phyloP scores from a whole-genome alignment of 495 filamentous ascomycete genomes.

The Podospora sp. region DNA sequence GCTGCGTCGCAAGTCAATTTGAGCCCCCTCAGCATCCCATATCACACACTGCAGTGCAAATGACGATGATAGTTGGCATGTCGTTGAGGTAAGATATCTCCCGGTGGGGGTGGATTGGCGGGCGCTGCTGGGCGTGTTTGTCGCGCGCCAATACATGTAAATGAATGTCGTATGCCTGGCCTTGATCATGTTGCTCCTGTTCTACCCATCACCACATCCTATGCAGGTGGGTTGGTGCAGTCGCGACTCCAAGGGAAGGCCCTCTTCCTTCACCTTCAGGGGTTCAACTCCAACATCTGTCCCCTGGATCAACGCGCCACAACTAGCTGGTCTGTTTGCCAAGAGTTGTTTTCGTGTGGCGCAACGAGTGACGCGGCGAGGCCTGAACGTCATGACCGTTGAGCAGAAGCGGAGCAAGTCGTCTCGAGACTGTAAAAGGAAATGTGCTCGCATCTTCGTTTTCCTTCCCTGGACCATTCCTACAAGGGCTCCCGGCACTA shows the following conservation, averaged over 20 bases:
- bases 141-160: conserved; percentile 60
- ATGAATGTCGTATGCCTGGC: conserved; percentile 59
- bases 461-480: no score
- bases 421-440: conserved; percentile 66
- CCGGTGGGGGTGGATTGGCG: conserved; percentile 54
- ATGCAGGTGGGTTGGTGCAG: conserved; percentile 67
- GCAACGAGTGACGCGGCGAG: conserved; percentile 50
- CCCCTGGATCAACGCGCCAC: conserved; percentile 67
- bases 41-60: no score
- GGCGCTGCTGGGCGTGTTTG: conserved; percentile 48
- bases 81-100: conserved; percentile 50
- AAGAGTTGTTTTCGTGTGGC: conserved; percentile 66
- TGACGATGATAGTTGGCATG: conserved; percentile 49
- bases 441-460: no score
- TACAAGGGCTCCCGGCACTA: no score
- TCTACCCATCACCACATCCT: conserved; percentile 57
- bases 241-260: conserved; percentile 67
- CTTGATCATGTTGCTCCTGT: conserved; percentile 57
- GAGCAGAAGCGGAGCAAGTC: conserved; percentile 63
- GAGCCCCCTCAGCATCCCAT: conserved; percentile 53
- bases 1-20: conserved; percentile 52
- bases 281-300: conserved; percentile 65
- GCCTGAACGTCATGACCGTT: conserved; percentile 65
- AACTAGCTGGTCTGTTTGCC: conserved; percentile 58
- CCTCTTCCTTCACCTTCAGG: no score